Conservation (phyloP, 441 rosid species). For the Gossypium schwendimanii region DNA sequence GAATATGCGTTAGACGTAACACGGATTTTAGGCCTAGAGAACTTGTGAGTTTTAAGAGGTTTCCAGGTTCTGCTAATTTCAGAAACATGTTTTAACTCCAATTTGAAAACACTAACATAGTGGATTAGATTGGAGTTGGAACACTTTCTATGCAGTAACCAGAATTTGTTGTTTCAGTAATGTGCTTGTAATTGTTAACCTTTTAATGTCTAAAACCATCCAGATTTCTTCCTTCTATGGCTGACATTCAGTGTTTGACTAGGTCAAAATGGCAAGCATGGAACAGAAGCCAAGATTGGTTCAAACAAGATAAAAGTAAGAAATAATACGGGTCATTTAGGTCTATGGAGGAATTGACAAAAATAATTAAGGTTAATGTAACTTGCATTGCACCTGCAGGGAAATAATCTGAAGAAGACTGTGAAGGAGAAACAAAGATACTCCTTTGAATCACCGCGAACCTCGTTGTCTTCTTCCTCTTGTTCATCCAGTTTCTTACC, state of each 20-base stretch:
- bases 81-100: too few species aligned
- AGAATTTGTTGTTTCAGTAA: not conserved
- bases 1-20: not conserved
- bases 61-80: not conserved
- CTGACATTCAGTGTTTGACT: slow-evolving; percentile 24
- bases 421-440: slow-evolving; percentile 29
- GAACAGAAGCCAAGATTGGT: slow-evolving; percentile 27
- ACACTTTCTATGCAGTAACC: not conserved
- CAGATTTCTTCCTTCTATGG: slow-evolving; percentile 1
- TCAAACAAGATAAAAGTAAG: slow-evolving; percentile 47
- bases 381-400: slow-evolving; percentile 47
- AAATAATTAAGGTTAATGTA: slow-evolving; percentile 3
- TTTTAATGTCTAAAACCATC: too few species aligned
- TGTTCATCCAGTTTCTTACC: slow-evolving; percentile 73
- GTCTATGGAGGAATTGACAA: not conserved
- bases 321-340: not conserved
- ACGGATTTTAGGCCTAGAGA: not conserved
- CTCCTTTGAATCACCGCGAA: slow-evolving; percentile 61
- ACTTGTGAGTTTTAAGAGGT: not conserved
- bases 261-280: slow-evolving; percentile 46
- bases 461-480: slow-evolving; percentile 69
- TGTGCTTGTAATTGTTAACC: not conserved
- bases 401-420: slow-evolving; percentile 38
- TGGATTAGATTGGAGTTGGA: too few species aligned
- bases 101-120: too few species aligned